Conservation (phyloP, 352 stramenopile species). For the Phytophthora chlamydospora region DNA sequence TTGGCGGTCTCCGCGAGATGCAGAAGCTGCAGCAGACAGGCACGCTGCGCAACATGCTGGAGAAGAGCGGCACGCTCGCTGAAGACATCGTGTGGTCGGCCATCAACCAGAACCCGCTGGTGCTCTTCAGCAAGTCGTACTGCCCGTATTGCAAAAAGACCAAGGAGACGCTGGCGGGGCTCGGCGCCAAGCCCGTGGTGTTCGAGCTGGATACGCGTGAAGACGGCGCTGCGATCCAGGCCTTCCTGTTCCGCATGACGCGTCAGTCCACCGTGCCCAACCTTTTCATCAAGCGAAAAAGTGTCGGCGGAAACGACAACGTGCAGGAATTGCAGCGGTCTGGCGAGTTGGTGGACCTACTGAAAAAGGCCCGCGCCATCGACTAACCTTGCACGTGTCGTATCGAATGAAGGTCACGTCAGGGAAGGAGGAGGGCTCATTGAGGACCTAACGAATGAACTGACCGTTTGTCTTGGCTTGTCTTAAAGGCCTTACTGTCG, state of each 20-base stretch:
- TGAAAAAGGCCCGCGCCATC: constrained; percentile 76
- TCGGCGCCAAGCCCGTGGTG: constrained; percentile 69
- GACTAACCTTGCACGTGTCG: constrained; percentile 24
- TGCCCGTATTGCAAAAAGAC: constrained; percentile 89
- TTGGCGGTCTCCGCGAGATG: constrained; percentile 94
- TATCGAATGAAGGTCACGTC: constrained; percentile 6
- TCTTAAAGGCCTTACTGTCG: constrained; percentile 1
- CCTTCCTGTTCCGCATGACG: constrained; percentile 91
- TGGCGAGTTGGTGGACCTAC: constrained; percentile 91
- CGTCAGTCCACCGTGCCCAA: constrained; percentile 97
- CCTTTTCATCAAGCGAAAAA: constrained; percentile 97
- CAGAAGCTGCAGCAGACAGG: constrained; percentile 86
- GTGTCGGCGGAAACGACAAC: constrained; percentile 95
- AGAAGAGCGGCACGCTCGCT: constrained; percentile 68
- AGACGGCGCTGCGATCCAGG: constrained; percentile 92
- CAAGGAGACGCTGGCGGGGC: constrained; percentile 64
- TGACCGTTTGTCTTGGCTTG: constrained; percentile 8
- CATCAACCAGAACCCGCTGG: constrained; percentile 71
- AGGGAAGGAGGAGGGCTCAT: constrained; percentile 1
- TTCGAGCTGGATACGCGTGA: constrained; percentile 85
- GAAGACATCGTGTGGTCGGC: constrained; percentile 76
- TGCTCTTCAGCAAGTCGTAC: constrained; percentile 90
- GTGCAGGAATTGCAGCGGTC: constrained; percentile 84
- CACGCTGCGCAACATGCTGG: constrained; percentile 88
- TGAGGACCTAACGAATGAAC: constrained; percentile 22